Evolutionary conservation across 2,329 filamentous ascomycete species (phyloP).

Genomic region (Endothia cerciana): DNA sequence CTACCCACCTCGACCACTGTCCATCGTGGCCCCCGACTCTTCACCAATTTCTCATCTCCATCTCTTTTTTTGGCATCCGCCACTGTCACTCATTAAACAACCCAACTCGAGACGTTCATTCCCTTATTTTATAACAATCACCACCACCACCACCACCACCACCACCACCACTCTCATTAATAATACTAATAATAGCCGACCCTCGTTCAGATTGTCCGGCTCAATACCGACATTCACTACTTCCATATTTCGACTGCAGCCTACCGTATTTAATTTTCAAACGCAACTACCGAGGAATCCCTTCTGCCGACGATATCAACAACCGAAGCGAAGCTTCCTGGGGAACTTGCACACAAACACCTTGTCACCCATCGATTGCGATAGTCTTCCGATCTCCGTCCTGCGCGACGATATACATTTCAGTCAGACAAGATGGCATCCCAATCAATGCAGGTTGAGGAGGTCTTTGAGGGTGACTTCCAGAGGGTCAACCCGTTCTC

Average conservation of each 20-base stretch:
- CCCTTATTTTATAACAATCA: slow-evolving; percentile 35
- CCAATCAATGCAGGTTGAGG: slow-evolving; percentile 39
- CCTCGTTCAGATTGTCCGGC: slow-evolving; percentile 43
- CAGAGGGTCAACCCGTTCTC: slow-evolving; percentile 27
- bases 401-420: slow-evolving; percentile 32
- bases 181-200: slow-evolving; percentile 58
- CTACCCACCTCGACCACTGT: slow-evolving; percentile 23
- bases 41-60: neutral
- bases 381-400: slow-evolving; percentile 29
- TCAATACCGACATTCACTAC: slow-evolving; percentile 36
- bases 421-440: slow-evolving; percentile 39
- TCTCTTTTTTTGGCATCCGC: slow-evolving; percentile 50
- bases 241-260: neutral
- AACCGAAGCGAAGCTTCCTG: slow-evolving; percentile 52
- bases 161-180: slow-evolving; percentile 54
- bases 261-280: slow-evolving; percentile 38
- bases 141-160: slow-evolving; percentile 45
- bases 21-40: slow-evolving; percentile 9
- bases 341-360: slow-evolving; percentile 45
- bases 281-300: slow-evolving; percentile 32
- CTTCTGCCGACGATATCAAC: slow-evolving; percentile 16
- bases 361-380: slow-evolving; percentile 14
- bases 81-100: slow-evolving; percentile 61
- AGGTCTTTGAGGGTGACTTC: slow-evolving; percentile 29
- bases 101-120: slow-evolving; percentile 38